Percentiles rank a stretch among this genome's conserved stretches.
These are phyloP conservation scores for Nitzschia sp. DNA, from an alignment of 108 stramenopile species.

Conservation along the genomic window DNA sequence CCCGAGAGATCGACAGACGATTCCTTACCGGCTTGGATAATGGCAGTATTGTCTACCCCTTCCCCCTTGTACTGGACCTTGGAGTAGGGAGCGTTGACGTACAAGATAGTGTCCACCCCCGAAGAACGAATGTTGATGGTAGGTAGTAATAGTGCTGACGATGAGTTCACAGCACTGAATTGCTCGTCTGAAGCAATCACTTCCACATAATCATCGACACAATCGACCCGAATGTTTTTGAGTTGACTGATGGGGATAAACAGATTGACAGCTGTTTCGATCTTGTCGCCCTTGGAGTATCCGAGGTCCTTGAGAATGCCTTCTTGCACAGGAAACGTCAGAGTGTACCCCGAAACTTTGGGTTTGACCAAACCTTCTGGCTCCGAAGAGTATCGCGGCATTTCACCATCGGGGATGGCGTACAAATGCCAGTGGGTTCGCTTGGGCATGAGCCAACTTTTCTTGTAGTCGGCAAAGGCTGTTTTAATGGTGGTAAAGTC, in stretches of 20 bases:
- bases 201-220: not conserved
- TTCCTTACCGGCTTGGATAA: not conserved
- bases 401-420: not conserved
- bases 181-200: not conserved
- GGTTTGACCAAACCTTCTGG: not conserved
- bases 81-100: conserved; percentile 1
- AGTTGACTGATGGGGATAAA: not conserved
- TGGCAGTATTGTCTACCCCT: not conserved
- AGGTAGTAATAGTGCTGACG: not conserved
- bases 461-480: not conserved
- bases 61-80: not conserved
- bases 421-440: not conserved
- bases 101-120: not conserved
- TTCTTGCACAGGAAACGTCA: not conserved
- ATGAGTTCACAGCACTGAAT: not conserved
- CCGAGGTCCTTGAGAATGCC: not conserved
- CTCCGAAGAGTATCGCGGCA: not conserved
- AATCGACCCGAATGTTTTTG: not conserved
- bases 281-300: not conserved
- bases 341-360: not conserved
- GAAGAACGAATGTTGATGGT: not conserved
- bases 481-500: not conserved
- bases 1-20: conserved; percentile 1
- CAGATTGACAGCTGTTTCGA: conserved; percentile 1
- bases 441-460: not conserved